Evolutionary conservation across 495 filamentous ascomycete genomes (phyloP).

Genomic region (Paragyromitra xinjiangensis): DNA sequence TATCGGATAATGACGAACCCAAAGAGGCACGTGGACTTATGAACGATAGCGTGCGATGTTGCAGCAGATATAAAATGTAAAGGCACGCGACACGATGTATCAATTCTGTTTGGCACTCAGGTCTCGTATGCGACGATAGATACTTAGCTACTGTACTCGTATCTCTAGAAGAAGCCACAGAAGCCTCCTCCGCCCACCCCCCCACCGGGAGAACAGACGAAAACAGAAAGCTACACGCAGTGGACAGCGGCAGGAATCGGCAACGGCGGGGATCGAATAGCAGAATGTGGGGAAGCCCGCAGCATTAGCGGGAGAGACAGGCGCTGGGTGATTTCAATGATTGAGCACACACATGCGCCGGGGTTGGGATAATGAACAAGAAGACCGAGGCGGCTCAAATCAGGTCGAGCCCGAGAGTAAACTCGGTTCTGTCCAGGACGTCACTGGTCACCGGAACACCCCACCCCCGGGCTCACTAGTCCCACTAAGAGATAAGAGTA

Average conservation of each 20-base stretch:
- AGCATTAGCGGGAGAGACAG: constrained; percentile 41
- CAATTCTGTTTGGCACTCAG: constrained; percentile 5
- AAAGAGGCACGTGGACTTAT: not conserved
- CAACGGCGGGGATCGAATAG: constrained; percentile 31
- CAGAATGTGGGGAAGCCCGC: constrained; percentile 35
- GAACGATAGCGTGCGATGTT: not conserved
- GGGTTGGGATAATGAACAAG: not conserved
- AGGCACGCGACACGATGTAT: constrained; percentile 23
- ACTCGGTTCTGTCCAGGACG: constrained; percentile 6
- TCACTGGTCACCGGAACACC: constrained; percentile 11
- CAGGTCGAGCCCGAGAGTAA: constrained; percentile 5
- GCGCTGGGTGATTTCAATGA: constrained; percentile 14
- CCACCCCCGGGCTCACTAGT: not conserved
- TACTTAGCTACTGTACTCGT: not conserved
- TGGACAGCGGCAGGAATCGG: constrained; percentile 28
- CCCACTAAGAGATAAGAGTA: not conserved
- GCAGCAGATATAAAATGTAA: not conserved
- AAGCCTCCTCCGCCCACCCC: constrained; percentile 18
- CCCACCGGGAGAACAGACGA: constrained; percentile 21
- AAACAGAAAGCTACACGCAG: constrained; percentile 3
- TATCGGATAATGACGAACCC: constrained; percentile 11
- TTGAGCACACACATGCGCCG: constrained; percentile 5
- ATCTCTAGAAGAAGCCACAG: constrained; percentile 1
- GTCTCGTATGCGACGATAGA: constrained; percentile 21
- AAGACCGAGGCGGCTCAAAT: constrained; percentile 29